Base-by-base conservation (phyloP, 1,284 basidiomycete species). In the Ustilago bromivora region DNA sequence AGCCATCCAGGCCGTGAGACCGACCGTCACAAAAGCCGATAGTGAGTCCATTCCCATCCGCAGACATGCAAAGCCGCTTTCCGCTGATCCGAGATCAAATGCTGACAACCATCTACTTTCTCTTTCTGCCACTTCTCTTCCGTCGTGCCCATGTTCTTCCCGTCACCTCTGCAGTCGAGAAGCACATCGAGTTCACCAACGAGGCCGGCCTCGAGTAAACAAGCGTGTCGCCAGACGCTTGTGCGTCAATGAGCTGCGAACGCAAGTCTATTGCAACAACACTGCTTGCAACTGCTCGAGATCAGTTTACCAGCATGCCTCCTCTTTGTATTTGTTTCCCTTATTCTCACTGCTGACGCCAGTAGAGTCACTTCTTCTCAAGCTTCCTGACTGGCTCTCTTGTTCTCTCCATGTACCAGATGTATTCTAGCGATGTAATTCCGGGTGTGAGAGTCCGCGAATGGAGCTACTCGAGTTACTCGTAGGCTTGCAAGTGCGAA, bases 161-260 rank as follows among this genome's bases (percentile, higher is more conserved):
- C 28, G 11, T 41, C 40, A n/a, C 2, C 17, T 62, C 23, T 61
- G 71, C 67, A 46, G 43, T 84, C 82, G 91, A 90, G 88, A 92
- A 91, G 84, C 95, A 98, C 85, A 92, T 95, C 12, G 91, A 93
- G 49, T 99, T 97, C 91, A 98, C 96, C 54, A 92, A 91, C 85
- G 95, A 98, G 82, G 87, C 87, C 59, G 89, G 89, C 32, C 59
- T 83, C 17, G 85, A 85, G 46, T 85, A 68, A 53, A 4, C 31
- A 23, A n/a, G 43, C 23, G 19, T 15, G 8, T 23, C 43, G 43
- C 17, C 17, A 46, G 7, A 46, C 43, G 43, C 43, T 11, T 46
- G 43, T 19, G 17, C 43, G n/a, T 11, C 43, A 19, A 19, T 15
- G 6, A 19, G 11, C 9, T 11, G 43, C 43, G 15, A 11, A 7